These are phyloP conservation scores for Glycine latifolia DNA, from an alignment of 306 rosid species.

Conservation along the genomic window DNA sequence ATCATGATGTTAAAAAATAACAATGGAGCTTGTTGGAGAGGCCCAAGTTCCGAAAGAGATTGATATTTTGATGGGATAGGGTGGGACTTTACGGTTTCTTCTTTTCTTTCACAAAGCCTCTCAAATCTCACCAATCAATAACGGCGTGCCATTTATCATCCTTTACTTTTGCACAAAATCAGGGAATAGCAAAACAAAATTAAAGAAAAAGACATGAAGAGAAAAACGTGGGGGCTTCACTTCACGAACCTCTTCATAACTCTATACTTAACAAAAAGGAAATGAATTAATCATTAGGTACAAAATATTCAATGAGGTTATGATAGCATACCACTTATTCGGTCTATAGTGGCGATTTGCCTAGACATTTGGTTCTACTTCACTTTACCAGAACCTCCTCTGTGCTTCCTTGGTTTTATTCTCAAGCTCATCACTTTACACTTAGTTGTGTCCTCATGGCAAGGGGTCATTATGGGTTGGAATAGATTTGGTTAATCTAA, in stretches of 20 bases:
- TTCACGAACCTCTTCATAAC: constrained; percentile 38
- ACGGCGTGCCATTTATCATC: constrained; percentile 46
- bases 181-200: constrained; percentile 21
- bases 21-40: constrained; percentile 51
- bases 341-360: constrained; percentile 46
- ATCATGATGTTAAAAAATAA: constrained; percentile 28
- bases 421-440: constrained; percentile 9
- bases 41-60: constrained; percentile 98
- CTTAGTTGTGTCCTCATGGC: constrained; percentile 13
- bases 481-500: constrained; percentile 31
- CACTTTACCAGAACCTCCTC: constrained; percentile 39
- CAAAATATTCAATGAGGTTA: constrained; percentile 64
- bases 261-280: constrained; percentile 56
- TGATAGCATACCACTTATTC: constrained; percentile 54
- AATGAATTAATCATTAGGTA: constrained; percentile 53
- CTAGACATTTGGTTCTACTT: constrained; percentile 28
- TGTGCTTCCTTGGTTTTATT: constrained; percentile 22
- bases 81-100: constrained; percentile 56
- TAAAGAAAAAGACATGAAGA: constrained; percentile 20
- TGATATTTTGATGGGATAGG: constrained; percentile 57
- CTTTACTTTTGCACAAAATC: constrained; percentile 39
- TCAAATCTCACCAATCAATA: constrained; percentile 53
- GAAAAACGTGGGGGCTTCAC: constrained; percentile 47
- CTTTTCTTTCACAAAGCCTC: constrained; percentile 48
- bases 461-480: not conserved